These are phyloP conservation scores for Silybum marianum DNA, from an alignment of 129 eudicot genomes.

Conservation along the genomic window DNA sequence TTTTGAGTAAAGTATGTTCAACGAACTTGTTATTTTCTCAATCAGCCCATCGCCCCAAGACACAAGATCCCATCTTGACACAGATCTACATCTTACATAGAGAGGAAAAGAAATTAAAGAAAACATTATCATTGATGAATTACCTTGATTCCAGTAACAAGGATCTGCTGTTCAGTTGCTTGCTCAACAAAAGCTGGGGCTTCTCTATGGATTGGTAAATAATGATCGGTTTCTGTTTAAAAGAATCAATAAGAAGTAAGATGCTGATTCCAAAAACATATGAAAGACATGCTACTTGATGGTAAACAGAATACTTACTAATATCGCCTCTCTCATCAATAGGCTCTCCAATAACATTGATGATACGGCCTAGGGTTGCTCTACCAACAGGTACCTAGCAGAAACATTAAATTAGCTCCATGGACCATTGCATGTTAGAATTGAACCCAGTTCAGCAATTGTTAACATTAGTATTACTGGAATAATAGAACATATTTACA, in stretches of 20 bases:
- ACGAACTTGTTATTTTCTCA: background rate
- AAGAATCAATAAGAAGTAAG: conserved; percentile 6
- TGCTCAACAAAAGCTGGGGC: conserved; percentile 97
- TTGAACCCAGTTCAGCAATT: background rate
- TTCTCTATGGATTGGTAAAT: conserved; percentile 89
- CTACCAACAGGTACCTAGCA: conserved; percentile 92
- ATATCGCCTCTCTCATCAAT: conserved; percentile 86
- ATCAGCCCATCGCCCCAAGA: background rate
- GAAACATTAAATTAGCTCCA: conserved; percentile 1
- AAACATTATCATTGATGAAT: background rate
- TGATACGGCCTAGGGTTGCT: conserved; percentile 97
- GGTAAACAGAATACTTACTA: conserved; percentile 45
- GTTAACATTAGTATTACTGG: background rate
- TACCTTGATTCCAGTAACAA: conserved; percentile 98
- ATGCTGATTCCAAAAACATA: background rate
- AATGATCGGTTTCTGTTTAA: conserved; percentile 75
- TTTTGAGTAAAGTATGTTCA: background rate
- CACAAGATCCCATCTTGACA: background rate
- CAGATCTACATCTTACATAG: background rate
- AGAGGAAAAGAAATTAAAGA: background rate
- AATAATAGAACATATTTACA: background rate
- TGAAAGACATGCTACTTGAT: background rate
- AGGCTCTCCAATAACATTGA: conserved; percentile 97
- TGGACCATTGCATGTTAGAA: background rate
- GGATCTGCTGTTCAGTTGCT: conserved; percentile 93